Conservation (phyloP, 192 early-diverging fungal species). For the Backusella tuberculispora region DNA sequence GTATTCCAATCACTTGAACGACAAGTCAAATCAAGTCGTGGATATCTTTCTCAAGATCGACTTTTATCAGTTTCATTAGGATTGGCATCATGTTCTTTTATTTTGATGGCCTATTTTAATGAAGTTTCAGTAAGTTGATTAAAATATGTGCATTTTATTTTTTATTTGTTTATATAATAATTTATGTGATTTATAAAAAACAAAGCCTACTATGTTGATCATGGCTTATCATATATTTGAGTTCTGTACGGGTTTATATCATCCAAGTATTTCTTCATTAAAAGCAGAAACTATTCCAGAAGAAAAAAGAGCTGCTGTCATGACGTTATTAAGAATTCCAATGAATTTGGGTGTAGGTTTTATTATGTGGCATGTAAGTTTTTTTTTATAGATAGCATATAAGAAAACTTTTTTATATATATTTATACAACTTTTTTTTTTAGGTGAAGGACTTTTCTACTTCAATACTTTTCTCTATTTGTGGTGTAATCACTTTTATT, state of each 20-base stretch:
- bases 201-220: constrained; percentile 26
- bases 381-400: too few relatives aligned
- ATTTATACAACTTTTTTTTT: neutral
- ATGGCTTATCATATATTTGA: constrained; percentile 58
- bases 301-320: constrained; percentile 58
- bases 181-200: neutral
- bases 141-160: neutral
- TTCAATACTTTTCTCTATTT: constrained; percentile 54
- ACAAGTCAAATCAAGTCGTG: constrained; percentile 18
- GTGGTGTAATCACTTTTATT: constrained; percentile 49
- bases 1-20: constrained; percentile 44
- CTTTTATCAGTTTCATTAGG: constrained; percentile 46
- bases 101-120: constrained; percentile 37
- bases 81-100: constrained; percentile 45
- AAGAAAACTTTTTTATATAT: neutral
- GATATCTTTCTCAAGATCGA: neutral
- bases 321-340: constrained; percentile 64
- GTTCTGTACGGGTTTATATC: constrained; percentile 58
- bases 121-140: constrained; percentile 26
- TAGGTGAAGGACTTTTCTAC: constrained; percentile 43
- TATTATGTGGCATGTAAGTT: constrained; percentile 50
- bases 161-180: neutral
- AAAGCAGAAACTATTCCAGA: constrained; percentile 59
- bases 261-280: constrained; percentile 55
- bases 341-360: constrained; percentile 61